Conservation (phyloP, 176 grass and related monocot species). For the Hsuehochloa calcarea region DNA sequence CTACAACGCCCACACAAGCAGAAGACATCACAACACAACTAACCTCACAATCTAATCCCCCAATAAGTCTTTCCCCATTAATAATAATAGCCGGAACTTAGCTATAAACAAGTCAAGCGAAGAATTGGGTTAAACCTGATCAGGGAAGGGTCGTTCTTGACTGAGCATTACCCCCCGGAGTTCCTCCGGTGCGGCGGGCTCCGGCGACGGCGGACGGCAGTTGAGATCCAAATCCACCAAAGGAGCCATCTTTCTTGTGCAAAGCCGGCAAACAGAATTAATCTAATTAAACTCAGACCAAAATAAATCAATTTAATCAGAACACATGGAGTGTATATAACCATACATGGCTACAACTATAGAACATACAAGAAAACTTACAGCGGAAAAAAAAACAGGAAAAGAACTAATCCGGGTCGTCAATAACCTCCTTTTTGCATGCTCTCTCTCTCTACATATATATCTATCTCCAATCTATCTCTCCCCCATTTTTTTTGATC, state of each 20-base stretch:
- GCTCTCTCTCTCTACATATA: neutral
- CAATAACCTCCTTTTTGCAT: slow-evolving; percentile 4
- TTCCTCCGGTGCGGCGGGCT: slow-evolving; percentile 14
- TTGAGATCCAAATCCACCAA: slow-evolving; percentile 39
- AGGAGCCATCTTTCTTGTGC: slow-evolving; percentile 10
- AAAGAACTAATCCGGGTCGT: neutral
- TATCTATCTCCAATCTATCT: too few relatives aligned
- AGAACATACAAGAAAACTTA: slow-evolving; percentile 1
- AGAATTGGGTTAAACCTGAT: slow-evolving; percentile 4
- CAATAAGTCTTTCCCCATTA: neutral
- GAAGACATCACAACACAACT: neutral
- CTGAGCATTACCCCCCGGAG: neutral
- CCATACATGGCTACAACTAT: neutral
- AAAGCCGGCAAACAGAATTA: neutral
- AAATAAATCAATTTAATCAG: neutral
- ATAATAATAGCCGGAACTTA: neutral
- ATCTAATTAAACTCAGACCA: slow-evolving; percentile 2
- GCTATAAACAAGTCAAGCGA: slow-evolving; percentile 8
- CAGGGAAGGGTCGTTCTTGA: slow-evolving; percentile 2
- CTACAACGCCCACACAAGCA: slow-evolving; percentile 19
- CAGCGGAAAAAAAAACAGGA: neutral
- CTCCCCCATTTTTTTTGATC: neutral
- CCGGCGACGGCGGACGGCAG: slow-evolving; percentile 20
- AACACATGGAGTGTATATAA: neutral
- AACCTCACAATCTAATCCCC: neutral